Evolutionary conservation across 2,329 filamentous ascomycete genomes (phyloP).

Genomic region (Didymella segeticola): DNA sequence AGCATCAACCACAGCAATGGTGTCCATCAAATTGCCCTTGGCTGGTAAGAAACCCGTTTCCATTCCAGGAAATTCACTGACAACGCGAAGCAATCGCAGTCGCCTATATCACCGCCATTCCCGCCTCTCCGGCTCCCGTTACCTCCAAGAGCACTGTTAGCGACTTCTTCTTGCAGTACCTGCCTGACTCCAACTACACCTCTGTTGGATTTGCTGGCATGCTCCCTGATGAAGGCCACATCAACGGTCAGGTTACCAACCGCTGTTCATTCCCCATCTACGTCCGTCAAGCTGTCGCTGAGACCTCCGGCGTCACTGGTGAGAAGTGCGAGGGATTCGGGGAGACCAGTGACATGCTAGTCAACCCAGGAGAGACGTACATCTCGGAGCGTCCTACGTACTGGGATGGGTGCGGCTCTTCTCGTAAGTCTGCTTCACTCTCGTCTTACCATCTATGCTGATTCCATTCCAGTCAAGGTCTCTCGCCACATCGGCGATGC

Average conservation of each 20-base stretch:
- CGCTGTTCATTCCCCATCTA: slow-evolving; percentile 2
- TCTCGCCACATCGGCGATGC: neutral
- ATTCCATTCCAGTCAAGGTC: slow-evolving; percentile 1
- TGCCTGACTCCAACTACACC: neutral
- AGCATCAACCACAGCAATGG: neutral
- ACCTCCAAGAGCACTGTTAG: neutral
- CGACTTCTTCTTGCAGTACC: neutral
- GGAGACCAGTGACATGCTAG: neutral
- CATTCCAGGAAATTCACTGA: too few species aligned
- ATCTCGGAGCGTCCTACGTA: neutral
- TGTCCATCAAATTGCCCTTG: neutral
- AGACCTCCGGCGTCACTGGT: neutral
- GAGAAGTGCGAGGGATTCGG: neutral
- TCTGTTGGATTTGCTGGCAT: neutral
- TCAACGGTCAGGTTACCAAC: slow-evolving; percentile 3
- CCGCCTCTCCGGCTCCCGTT: neutral
- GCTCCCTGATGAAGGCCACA: neutral
- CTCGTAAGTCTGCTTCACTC: neutral
- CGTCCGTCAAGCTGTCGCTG: slow-evolving; percentile 2
- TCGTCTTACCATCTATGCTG: neutral
- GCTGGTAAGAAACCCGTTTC: neutral
- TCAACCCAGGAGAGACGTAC: neutral
- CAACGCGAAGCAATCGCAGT: neutral
- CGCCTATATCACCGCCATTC: neutral
- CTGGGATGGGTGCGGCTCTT: slow-evolving; percentile 4